Percentiles rank a stretch among this genome's conserved stretches.
Evolutionary conservation across 2,329 filamentous ascomycete species (phyloP).

Genomic region (Neopestalotiopsis rosae): DNA sequence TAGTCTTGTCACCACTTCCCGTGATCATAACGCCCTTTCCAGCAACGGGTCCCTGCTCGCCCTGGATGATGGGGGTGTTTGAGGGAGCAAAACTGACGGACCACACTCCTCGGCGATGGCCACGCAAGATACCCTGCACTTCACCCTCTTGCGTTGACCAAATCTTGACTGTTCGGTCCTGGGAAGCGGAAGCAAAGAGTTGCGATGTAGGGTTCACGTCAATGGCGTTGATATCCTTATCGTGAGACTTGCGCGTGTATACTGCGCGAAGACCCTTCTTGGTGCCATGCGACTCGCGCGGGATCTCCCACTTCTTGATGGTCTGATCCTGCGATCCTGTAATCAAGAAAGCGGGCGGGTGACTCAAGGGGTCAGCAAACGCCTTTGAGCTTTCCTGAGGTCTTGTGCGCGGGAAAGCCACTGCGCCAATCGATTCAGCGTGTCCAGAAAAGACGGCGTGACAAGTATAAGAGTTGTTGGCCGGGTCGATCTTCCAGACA

Average conservation of each 20-base stretch:
- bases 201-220: conserved; percentile 76
- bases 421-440: conserved; percentile 90
- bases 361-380: conserved; percentile 73
- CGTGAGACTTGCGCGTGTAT: conserved; percentile 94
- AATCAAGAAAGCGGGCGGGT: conserved; percentile 84
- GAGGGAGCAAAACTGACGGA: conserved; percentile 88
- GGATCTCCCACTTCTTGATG: conserved; percentile 90
- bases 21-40: conserved; percentile 85
- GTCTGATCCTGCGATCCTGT: conserved; percentile 96
- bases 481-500: conserved; percentile 85
- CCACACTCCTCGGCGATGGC: conserved; percentile 96
- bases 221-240: conserved; percentile 98
- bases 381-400: conserved; percentile 74
- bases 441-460: conserved; percentile 87
- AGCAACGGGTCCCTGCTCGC: conserved; percentile 73
- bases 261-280: conserved; percentile 68
- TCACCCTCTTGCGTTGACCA: conserved; percentile 92
- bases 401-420: conserved; percentile 75
- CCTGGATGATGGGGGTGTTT: conserved; percentile 74
- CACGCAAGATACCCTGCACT: conserved; percentile 86
- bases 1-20: conserved; percentile 92
- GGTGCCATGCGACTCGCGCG: conserved; percentile 53
- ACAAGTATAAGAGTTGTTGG: conserved; percentile 76
- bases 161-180: conserved; percentile 96
- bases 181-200: conserved; percentile 94